phyloP scores from a whole-genome alignment of 352 stramenopile species.

The Globisporangium recalcitrans region DNA sequence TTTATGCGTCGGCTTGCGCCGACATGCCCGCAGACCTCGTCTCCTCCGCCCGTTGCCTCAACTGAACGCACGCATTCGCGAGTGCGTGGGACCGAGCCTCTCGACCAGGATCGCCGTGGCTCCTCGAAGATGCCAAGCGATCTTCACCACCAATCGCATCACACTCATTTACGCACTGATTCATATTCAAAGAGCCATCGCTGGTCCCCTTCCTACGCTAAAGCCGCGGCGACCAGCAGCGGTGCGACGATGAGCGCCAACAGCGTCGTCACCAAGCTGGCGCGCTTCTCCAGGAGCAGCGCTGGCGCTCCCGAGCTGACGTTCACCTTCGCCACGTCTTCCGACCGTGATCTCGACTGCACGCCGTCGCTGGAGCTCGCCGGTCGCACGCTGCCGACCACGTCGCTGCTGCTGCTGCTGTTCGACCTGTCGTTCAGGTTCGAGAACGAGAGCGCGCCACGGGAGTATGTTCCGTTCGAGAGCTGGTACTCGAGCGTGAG shows the following conservation, averaged over 20 bases:
- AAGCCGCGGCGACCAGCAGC: background rate
- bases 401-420: conserved; percentile 1
- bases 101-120: too few species aligned
- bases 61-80: too few species aligned
- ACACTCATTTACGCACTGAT: background rate
- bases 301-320: conserved; percentile 5
- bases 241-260: background rate
- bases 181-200: conserved; percentile 5
- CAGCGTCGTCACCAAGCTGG: background rate
- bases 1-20: too few species aligned
- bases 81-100: too few species aligned
- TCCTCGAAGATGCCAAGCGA: too few species aligned
- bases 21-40: too few species aligned
- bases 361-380: conserved; percentile 13
- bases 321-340: background rate
- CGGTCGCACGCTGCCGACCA: conserved; percentile 23
- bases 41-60: too few species aligned
- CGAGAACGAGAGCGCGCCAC: conserved; percentile 20
- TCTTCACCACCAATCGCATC: too few species aligned
- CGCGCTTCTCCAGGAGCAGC: background rate
- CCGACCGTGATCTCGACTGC: background rate
- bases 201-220: background rate
- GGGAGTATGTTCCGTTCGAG: conserved; percentile 19
- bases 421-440: conserved; percentile 13
- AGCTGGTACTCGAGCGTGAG: conserved; percentile 41